phyloP scores from a whole-genome alignment of 2,329 filamentous ascomycete genomes.

The Trichothecium sympodiale region DNA sequence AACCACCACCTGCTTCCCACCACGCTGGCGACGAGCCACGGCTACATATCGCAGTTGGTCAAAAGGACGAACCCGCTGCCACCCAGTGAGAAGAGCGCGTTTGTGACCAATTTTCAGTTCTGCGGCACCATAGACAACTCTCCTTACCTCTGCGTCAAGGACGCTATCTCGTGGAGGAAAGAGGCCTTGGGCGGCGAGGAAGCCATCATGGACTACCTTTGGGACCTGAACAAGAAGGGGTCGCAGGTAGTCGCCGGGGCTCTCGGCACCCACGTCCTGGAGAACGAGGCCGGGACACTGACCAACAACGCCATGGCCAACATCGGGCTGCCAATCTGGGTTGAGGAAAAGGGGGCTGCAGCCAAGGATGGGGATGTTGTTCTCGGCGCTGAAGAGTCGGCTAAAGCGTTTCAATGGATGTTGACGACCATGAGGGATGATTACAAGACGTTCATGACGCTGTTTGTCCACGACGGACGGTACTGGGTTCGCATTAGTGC shows the following conservation, averaged over 20 bases:
- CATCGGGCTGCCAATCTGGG: slow-evolving; percentile 56
- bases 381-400: slow-evolving; percentile 15
- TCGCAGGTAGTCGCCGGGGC: slow-evolving; percentile 47
- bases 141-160: slow-evolving; percentile 60
- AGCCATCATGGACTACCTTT: slow-evolving; percentile 52
- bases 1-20: slow-evolving; percentile 68
- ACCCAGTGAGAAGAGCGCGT: slow-evolving; percentile 45
- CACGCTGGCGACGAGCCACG: slow-evolving; percentile 70
- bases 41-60: slow-evolving; percentile 45
- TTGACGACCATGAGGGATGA: slow-evolving; percentile 38
- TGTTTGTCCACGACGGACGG: slow-evolving; percentile 47
- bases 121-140: slow-evolving; percentile 64
- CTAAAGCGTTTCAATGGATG: slow-evolving; percentile 45
- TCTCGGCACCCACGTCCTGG: slow-evolving; percentile 61
- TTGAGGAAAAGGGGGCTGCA: slow-evolving; percentile 11
- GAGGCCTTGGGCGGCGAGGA: slow-evolving; percentile 64
- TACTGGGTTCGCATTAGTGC: slow-evolving; percentile 67
- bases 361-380: slow-evolving; percentile 17
- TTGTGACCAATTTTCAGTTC: slow-evolving; percentile 63
- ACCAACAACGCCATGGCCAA: slow-evolving; percentile 62
- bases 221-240: slow-evolving; percentile 51
- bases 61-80: slow-evolving; percentile 26
- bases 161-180: slow-evolving; percentile 59
- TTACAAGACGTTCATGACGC: slow-evolving; percentile 61
- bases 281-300: slow-evolving; percentile 52